Evolutionary conservation across 129 eudicot genomes (phyloP).

Genomic region (Helichrysum umbraculigerum): DNA sequence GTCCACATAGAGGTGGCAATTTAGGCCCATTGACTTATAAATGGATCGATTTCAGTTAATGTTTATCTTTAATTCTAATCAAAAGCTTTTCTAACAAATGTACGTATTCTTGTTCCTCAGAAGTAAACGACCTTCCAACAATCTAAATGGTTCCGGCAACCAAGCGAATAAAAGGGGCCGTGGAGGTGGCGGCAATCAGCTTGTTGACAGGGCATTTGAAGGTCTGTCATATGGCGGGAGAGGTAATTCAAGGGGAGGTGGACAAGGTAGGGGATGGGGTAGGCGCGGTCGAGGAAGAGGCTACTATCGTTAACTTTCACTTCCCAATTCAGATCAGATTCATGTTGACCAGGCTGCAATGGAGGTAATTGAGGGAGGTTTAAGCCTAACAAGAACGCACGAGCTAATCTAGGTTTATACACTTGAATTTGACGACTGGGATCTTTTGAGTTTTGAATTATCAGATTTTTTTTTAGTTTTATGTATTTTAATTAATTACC

Average conservation of each 20-base stretch:
- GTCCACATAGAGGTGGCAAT: not conserved
- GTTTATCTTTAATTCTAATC: not conserved
- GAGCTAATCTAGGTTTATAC: conserved; percentile 18
- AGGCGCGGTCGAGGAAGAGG: conserved; percentile 74
- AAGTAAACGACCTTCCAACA: conserved; percentile 57
- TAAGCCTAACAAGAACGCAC: conserved; percentile 1
- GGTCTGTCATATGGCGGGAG: conserved; percentile 56
- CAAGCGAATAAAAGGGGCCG: conserved; percentile 57
- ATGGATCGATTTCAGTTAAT: not conserved
- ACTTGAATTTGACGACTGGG: conserved; percentile 4
- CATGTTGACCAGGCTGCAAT: not conserved
- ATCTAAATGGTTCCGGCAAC: conserved; percentile 48
- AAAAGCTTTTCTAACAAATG: not conserved
- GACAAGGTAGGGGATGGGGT: conserved; percentile 59
- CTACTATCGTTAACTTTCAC: conserved; percentile 33
- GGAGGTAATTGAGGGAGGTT: not conserved
- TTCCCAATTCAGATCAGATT: not conserved
- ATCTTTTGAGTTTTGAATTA: conserved; percentile 2
- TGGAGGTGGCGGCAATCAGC: conserved; percentile 51
- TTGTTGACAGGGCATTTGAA: conserved; percentile 55
- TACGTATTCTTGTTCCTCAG: conserved; percentile 31
- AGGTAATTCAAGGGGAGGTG: conserved; percentile 53
- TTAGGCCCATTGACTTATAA: not conserved
- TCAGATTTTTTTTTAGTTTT: not conserved
- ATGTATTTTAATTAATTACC: conserved; percentile 15